phyloP scores from a whole-genome alignment of 2,329 filamentous ascomycete genomes.

The Colletotrichum agaves region DNA sequence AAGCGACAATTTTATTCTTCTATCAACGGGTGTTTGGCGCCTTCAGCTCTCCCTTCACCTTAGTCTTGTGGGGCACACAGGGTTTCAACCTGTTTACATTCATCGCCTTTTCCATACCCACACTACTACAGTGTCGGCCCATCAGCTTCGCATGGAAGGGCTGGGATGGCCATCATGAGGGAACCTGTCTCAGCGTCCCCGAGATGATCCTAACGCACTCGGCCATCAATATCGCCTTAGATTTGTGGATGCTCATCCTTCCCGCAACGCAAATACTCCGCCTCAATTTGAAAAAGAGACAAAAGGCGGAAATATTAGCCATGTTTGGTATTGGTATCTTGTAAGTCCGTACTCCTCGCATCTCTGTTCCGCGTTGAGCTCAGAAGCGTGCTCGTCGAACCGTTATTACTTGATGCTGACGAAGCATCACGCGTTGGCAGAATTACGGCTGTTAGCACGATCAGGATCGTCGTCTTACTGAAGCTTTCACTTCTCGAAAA shows the following conservation, averaged over 20 bases:
- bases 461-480: too few relatives aligned
- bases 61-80: slow-evolving; percentile 39
- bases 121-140: slow-evolving; percentile 53
- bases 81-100: slow-evolving; percentile 17
- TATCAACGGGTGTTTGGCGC: slow-evolving; percentile 52
- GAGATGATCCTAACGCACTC: slow-evolving; percentile 53
- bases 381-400: not conserved
- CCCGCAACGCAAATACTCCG: slow-evolving; percentile 50
- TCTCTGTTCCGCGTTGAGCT: too few relatives aligned
- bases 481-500: too few relatives aligned
- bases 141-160: slow-evolving; percentile 56
- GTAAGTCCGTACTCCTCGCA: slow-evolving; percentile 33
- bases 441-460: too few relatives aligned
- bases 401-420: not conserved
- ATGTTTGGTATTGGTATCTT: slow-evolving; percentile 50
- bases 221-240: slow-evolving; percentile 55
- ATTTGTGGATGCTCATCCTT: slow-evolving; percentile 54
- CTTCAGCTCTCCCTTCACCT: slow-evolving; percentile 39
- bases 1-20: slow-evolving; percentile 50
- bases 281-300: slow-evolving; percentile 48
- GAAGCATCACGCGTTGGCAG: too few relatives aligned
- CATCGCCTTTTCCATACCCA: slow-evolving; percentile 48
- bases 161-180: slow-evolving; percentile 43
- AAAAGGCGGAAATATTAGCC: slow-evolving; percentile 49
- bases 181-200: slow-evolving; percentile 50